Percentiles rank a stretch among this genome's conserved stretches.
Evolutionary conservation across 441 rosid genomes (phyloP).

Genomic region (Dalechampia spathulata): DNA sequence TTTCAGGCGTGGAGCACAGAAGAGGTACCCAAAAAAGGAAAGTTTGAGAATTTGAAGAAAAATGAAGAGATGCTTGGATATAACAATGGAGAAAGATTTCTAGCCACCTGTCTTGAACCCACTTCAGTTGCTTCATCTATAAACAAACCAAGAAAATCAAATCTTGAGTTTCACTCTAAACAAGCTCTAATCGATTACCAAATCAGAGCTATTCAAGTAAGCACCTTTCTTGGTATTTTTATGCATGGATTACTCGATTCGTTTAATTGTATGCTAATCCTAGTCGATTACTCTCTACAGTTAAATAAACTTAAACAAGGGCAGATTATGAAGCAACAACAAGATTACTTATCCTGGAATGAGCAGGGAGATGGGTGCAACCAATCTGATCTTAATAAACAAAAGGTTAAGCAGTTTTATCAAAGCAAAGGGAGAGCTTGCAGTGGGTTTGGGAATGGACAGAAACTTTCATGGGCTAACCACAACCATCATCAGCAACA

Average conservation of each 20-base stretch:
- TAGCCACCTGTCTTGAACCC: constrained; percentile 7
- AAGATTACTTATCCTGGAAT: constrained; percentile 1
- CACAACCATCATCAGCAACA: constrained; percentile 20
- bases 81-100: constrained; percentile 4
- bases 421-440: constrained; percentile 17
- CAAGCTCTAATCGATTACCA: constrained; percentile 53
- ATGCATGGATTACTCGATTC: too few relatives aligned
- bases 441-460: constrained; percentile 14
- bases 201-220: constrained; percentile 53
- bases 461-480: constrained; percentile 14
- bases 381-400: constrained; percentile 12
- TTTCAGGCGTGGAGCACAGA: constrained; percentile 30
- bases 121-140: constrained; percentile 6
- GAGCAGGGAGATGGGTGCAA: neutral
- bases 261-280: neutral
- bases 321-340: constrained; percentile 33
- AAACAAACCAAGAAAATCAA: constrained; percentile 2
- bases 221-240: neutral
- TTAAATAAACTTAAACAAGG: constrained; percentile 35
- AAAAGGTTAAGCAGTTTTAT: constrained; percentile 11
- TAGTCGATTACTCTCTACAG: constrained; percentile 20
- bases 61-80: constrained; percentile 13
- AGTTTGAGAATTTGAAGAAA: constrained; percentile 26
- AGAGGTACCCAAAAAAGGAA: constrained; percentile 16
- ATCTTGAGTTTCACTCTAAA: constrained; percentile 30